Evolutionary conservation across 2,329 filamentous ascomycete genomes (phyloP).

Genomic region (Iodosphaeria phyllophila): DNA sequence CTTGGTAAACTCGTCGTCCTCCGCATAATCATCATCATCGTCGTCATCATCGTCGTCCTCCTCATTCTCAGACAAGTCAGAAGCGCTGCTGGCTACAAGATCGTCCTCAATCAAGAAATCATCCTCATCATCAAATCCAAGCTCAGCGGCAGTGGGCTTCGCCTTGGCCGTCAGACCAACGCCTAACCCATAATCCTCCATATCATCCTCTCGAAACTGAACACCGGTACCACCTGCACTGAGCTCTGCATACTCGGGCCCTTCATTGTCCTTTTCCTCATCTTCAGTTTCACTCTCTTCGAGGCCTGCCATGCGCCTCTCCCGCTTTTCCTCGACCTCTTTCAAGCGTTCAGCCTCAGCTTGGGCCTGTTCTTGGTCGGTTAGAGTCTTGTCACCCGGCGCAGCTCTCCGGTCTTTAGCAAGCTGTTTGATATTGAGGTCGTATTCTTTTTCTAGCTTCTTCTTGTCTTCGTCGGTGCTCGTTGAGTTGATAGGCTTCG

Average conservation of each 20-base stretch:
- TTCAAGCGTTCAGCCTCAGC: constrained; percentile 60
- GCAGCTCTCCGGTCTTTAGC: constrained; percentile 69
- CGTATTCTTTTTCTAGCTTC: constrained; percentile 72
- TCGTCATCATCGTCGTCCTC: constrained; percentile 22
- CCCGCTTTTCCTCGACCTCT: constrained; percentile 65
- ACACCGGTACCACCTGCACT: constrained; percentile 6
- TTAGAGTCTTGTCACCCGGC: constrained; percentile 78
- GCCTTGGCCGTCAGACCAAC: constrained; percentile 22
- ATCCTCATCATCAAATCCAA: constrained; percentile 82
- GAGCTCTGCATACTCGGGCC: constrained; percentile 12
- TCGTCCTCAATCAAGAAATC: constrained; percentile 85
- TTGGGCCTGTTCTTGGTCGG: constrained; percentile 68
- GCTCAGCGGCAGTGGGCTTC: constrained; percentile 35
- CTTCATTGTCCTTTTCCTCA: constrained; percentile 10
- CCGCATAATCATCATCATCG: constrained; percentile 26
- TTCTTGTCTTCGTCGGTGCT: constrained; percentile 31
- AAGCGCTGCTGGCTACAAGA: constrained; percentile 52
- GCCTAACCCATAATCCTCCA: constrained; percentile 40
- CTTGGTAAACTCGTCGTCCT: constrained; percentile 49
- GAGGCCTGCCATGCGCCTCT: constrained; percentile 76
- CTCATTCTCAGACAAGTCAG: constrained; percentile 2
- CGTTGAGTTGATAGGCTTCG: constrained; percentile 11
- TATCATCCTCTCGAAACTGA: constrained; percentile 22
- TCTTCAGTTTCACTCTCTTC: constrained; percentile 21
- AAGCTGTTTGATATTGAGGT: constrained; percentile 64